Percentiles rank a stretch among this genome's conserved stretches.
Conservation (phyloP, 2,329 filamentous ascomycete species). For the Amphichorda felina region DNA sequence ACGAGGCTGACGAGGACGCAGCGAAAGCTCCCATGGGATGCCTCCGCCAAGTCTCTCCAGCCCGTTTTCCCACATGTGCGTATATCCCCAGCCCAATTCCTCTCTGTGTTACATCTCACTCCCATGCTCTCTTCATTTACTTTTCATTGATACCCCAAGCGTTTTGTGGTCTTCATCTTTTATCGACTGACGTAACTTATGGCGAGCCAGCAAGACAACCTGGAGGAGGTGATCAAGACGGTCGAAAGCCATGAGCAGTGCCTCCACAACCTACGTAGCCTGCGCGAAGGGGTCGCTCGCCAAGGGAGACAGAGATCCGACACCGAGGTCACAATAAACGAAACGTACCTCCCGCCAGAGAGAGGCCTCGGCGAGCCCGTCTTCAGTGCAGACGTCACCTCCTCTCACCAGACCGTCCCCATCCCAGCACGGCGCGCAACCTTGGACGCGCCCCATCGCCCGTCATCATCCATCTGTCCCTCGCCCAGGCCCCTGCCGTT, state of each 20-base stretch:
- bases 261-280: slow-evolving; percentile 13
- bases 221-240: slow-evolving; percentile 20
- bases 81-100: too few relatives aligned
- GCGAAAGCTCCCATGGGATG: too few relatives aligned
- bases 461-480: slow-evolving; percentile 9
- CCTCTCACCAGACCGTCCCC: slow-evolving; percentile 5
- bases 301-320: slow-evolving; percentile 9
- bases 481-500: slow-evolving; percentile 10
- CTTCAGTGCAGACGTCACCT: slow-evolving; percentile 6
- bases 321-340: slow-evolving; percentile 8
- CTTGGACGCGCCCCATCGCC: slow-evolving; percentile 14
- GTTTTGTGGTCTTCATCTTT: too few relatives aligned
- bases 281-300: slow-evolving; percentile 13
- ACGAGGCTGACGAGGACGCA: too few relatives aligned
- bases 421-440: slow-evolving; percentile 13
- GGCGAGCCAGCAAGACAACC: background rate
- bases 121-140: too few relatives aligned
- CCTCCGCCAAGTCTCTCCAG: too few relatives aligned
- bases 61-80: too few relatives aligned
- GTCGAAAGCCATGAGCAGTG: slow-evolving; percentile 23
- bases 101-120: too few relatives aligned
- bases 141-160: too few relatives aligned
- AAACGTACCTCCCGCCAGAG: slow-evolving; percentile 14
- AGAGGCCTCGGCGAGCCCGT: slow-evolving; percentile 12
- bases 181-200: too few relatives aligned